Evolutionary conservation across 257 asterid genomes (phyloP), one percentile per base, ranked within the genome.

Genomic region (Solanum chmielewskii): DNA sequence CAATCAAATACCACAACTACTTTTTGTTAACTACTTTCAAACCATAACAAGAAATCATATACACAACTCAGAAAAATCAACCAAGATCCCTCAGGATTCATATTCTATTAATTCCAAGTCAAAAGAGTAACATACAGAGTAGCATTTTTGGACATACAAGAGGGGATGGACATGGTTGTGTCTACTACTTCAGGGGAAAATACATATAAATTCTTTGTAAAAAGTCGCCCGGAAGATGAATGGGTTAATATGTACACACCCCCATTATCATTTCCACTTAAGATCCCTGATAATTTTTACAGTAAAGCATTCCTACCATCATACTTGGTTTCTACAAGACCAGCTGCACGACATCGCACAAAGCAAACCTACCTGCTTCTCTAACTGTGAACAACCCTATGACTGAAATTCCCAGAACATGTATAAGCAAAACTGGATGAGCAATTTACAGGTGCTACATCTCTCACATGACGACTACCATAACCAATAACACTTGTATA

Each of bases 181-280:
- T 39, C 37, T 27, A 77, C 83, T 44, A 77, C 83, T 44, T 47
- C 11, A 47, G 68, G 84, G 35, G 83, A 47, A 80, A 80, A 80
- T 47, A 80, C 42, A 80, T 45, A 80, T 5, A 80, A 80, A 80
- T 47, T 47, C 27, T 9, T 47, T 27, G 68, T 25, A 31, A 77
- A 78, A 16, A 4, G 16, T 35, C 9, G 39, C 42, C 64, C 23
- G 3, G 21, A 45, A 78, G 66, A 78, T 45, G 45, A 25, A 29
- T 56, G 33, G 21, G 35, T 47, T 85, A 77, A 87, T 86, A 78
- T 89, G 83, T 89, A 89, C 91, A 87, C 88, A 87, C 45, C 44
- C 41, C 66, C 66, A 76, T 85, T 85, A 39, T 59, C 84, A 44
- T 69, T 80, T 74, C 74, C 75, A 31, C 70, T 41, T 20, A 20